phyloP scores from a whole-genome alignment of 169 alveolate genomes.

The Plasmodium inui region DNA sequence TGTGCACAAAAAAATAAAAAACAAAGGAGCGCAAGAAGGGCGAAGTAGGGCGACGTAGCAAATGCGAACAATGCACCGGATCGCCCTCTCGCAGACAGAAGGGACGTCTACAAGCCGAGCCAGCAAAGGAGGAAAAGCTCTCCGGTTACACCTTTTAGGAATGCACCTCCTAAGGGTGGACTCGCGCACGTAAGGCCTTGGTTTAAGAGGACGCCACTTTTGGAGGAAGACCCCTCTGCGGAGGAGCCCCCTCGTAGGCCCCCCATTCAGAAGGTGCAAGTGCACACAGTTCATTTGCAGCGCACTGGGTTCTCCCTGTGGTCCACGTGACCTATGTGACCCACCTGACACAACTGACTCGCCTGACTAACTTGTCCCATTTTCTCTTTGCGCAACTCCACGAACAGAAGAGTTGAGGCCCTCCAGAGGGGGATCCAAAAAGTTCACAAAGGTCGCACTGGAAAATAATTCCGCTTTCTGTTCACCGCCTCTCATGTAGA shows the following conservation, averaged over 20 bases:
- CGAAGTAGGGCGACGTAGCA: background rate
- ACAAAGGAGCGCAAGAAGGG: background rate
- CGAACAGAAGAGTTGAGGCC: background rate
- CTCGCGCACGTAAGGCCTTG: no score
- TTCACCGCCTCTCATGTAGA: no score
- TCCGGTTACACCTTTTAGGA: background rate
- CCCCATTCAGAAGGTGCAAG: no score
- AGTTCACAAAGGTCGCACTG: background rate
- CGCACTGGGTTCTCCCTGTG: no score
- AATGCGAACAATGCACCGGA: background rate
- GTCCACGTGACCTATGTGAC: no score
- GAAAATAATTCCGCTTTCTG: background rate
- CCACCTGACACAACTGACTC: no score
- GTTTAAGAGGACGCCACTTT: no score
- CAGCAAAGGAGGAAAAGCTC: background rate
- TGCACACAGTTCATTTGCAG: background rate
- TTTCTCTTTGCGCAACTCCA: background rate
- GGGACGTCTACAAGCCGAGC: background rate
- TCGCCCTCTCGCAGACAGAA: background rate
- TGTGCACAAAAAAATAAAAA: conserved; percentile 1
- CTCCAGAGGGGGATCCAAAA: background rate
- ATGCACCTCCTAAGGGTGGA: no score
- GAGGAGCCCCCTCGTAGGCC: no score
- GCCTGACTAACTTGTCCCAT: background rate
- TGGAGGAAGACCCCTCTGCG: no score